Evolutionary conservation across 2,329 filamentous ascomycete genomes (phyloP), one percentile per base, ranked within the genome.

Genomic region (Tolypocladium tundrense): DNA sequence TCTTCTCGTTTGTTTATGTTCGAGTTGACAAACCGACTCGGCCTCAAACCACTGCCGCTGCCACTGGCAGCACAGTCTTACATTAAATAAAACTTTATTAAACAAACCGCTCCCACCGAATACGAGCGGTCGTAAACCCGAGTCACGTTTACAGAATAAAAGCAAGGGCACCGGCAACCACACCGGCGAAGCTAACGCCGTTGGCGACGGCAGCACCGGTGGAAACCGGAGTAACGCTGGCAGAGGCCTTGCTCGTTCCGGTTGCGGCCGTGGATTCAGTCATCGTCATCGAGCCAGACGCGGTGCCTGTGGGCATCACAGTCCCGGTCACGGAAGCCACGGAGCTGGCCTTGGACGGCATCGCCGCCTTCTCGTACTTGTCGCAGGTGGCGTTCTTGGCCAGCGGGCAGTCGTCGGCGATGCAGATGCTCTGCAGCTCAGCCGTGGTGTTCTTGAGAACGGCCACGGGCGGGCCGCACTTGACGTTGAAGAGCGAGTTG

Each of bases 371-470:
- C 4, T 68, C 68, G 64, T 83, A 82, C n/a, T 67, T 63, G 21
- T 65, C 64, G 65, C 82, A 85, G 7, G 71, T 72, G 8, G 75
- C 68, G 55, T 78, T 75, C 8, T 69, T 61, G 16, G 78, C 73
- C 14, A 79, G 54, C 1, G 77, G 77, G 68, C 82, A 85, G 43
- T 72, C 70, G 9, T 64, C 56, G 43, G 74, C 75, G 62, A 77
- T 78, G 72, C 83, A 86, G 62, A 86, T 82, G 57, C 77, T 72
- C 69, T 86, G 80, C 27, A 81, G 71, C 64, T 80, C 73, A 11
- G 73, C 59, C 7, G 73, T 73, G 58, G 79, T 74, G 7, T 70
- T 65, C 24, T 75, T 70, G 57, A 83, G 73, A 54, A 79, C 74
- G 3, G 72, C 72, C 1, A 72, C 70, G 21, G 75, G 65, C 0